A percentile compares a stretch with the other conserved stretches of the same genome.
phyloP scores from a whole-genome alignment of 75 land plant genomes.

The Pinus tabuliformis region DNA sequence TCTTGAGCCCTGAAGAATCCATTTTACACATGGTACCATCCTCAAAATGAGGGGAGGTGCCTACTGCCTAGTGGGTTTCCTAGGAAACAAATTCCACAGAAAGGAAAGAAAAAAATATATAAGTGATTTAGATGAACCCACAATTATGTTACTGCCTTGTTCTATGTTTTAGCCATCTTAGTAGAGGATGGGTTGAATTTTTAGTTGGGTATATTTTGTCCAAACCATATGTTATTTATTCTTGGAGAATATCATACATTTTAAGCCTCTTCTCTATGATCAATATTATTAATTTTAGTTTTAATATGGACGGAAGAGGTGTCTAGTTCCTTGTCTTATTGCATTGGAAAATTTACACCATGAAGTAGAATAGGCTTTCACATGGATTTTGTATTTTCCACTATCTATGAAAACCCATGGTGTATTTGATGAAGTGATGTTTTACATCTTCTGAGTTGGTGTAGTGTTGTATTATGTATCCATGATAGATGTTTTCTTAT shows the following conservation, averaged over 20 bases:
- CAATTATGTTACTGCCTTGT: background rate
- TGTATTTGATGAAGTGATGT: background rate
- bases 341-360: too few relatives aligned
- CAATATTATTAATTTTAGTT: background rate
- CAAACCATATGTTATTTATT: background rate
- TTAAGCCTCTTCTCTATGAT: background rate
- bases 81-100: too few relatives aligned
- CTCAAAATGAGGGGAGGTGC: too few relatives aligned
- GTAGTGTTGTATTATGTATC: background rate
- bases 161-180: background rate
- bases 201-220: background rate
- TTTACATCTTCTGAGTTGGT: background rate
- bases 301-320: background rate
- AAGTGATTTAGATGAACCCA: background rate
- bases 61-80: too few relatives aligned
- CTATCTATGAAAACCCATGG: background rate
- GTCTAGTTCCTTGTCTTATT: too few relatives aligned
- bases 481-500: constrained; percentile 1
- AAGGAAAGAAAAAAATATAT: too few relatives aligned
- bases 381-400: background rate
- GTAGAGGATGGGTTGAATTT: background rate
- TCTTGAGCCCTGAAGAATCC: too few relatives aligned
- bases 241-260: background rate
- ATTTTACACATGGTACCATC: too few relatives aligned
- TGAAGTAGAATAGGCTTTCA: too few relatives aligned